Evolutionary conservation across 208 protist species (phyloP).

Genomic region (Crithidia bombi): DNA sequence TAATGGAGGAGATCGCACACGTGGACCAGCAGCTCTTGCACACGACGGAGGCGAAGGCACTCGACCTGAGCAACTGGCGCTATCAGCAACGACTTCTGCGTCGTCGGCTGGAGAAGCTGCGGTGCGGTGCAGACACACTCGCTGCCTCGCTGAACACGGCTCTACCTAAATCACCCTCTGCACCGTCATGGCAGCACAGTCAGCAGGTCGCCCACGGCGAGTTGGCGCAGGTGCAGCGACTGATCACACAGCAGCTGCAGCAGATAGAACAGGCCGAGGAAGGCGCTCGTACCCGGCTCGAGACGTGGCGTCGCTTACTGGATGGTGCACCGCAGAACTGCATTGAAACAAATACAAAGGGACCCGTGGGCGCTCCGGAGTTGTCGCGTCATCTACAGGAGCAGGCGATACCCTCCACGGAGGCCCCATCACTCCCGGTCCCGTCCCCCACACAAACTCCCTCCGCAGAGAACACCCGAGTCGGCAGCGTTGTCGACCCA

Average conservation of each 20-base stretch:
- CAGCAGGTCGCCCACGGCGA: conserved; percentile 25
- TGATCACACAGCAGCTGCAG: conserved; percentile 11
- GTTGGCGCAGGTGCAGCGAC: conserved; percentile 12
- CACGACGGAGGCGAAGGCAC: conserved; percentile 40
- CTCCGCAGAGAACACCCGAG: background rate
- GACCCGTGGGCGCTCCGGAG: too few relatives aligned
- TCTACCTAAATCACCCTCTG: background rate
- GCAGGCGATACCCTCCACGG: background rate
- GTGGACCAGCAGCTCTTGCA: conserved; percentile 47
- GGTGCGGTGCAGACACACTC: conserved; percentile 24
- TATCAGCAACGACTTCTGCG: conserved; percentile 39
- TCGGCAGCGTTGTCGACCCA: background rate
- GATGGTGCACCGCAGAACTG: conserved; percentile 28
- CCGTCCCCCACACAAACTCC: background rate
- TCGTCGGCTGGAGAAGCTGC: conserved; percentile 22
- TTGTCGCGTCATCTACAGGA: background rate
- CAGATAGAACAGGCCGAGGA: conserved; percentile 25
- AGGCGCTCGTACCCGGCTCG: conserved; percentile 14
- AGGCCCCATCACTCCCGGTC: background rate
- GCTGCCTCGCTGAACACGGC: conserved; percentile 7
- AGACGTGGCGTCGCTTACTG: conserved; percentile 33
- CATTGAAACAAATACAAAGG: background rate
- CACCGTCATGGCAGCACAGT: conserved; percentile 20
- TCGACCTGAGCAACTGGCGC: conserved; percentile 63
- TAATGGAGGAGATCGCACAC: conserved; percentile 43